phyloP scores from a whole-genome alignment of 768 basidiomycete species.

The Xerocomellus dryophilus region DNA sequence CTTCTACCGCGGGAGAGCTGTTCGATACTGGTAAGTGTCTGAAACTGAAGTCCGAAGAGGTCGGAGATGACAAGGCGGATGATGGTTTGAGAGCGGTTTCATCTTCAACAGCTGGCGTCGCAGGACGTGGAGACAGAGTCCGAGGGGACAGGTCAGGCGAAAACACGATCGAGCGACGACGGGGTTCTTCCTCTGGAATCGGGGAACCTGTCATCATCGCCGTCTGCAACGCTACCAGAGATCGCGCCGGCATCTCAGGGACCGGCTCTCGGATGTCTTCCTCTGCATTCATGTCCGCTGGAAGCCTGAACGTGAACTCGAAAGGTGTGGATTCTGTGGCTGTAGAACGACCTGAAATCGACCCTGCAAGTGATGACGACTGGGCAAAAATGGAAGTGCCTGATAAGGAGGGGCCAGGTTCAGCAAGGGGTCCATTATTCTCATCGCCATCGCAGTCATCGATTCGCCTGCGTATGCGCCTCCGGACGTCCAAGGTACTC shows the following conservation, averaged over 20 bases:
- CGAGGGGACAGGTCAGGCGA: conserved; percentile 17
- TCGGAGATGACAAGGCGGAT: conserved; percentile 8
- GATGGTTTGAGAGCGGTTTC: conserved; percentile 3
- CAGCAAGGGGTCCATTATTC: neutral
- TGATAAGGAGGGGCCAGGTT: conserved; percentile 10
- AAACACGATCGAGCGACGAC: conserved; percentile 26
- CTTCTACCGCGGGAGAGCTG: conserved; percentile 15
- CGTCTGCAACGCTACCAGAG: conserved; percentile 24
- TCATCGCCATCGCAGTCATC: conserved; percentile 10
- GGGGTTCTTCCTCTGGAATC: conserved; percentile 23
- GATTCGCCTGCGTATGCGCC: conserved; percentile 20
- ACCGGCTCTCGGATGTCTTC: conserved; percentile 26
- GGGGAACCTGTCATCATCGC: conserved; percentile 25
- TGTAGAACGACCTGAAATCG: conserved; percentile 9
- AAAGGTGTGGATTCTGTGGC: conserved; percentile 14
- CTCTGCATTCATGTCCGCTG: conserved; percentile 3
- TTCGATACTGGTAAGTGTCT: conserved; percentile 23
- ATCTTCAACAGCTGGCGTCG: conserved; percentile 11
- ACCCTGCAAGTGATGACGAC: neutral
- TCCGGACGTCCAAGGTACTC: conserved; percentile 7
- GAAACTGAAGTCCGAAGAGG: conserved; percentile 16
- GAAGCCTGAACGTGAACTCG: conserved; percentile 26
- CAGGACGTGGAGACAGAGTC: conserved; percentile 7
- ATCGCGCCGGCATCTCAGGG: conserved; percentile 24
- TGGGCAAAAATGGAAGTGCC: neutral